phyloP scores from a whole-genome alignment of 2,329 filamentous ascomycete species.

The Stagonosporopsis chrysanthemi region DNA sequence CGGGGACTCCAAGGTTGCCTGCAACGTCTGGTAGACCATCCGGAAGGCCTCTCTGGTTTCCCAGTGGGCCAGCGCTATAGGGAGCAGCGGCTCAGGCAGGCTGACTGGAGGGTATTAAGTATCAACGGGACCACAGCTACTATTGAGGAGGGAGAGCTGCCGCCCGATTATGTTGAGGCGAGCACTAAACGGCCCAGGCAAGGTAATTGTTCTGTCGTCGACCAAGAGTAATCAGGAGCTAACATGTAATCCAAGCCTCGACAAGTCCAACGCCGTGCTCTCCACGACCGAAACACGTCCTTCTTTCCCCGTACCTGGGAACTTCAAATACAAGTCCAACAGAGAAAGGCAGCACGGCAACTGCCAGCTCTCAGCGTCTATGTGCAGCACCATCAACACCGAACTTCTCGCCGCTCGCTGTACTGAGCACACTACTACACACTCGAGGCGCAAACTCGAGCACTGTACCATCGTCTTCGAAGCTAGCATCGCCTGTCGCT shows the following conservation, averaged over 20 bases:
- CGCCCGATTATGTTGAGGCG: slow-evolving; percentile 21
- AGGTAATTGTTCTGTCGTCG: slow-evolving; percentile 1
- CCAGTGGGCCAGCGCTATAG: slow-evolving; percentile 7
- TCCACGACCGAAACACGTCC: slow-evolving; percentile 21
- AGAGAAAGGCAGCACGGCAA: slow-evolving; percentile 15
- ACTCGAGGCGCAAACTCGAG: neutral
- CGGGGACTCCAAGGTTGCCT: slow-evolving; percentile 16
- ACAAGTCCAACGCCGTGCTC: slow-evolving; percentile 7
- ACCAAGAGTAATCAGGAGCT: neutral
- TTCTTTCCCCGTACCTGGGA: slow-evolving; percentile 2
- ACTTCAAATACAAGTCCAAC: slow-evolving; percentile 12
- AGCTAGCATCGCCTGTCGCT: neutral
- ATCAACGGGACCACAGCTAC: neutral
- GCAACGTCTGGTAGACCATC: slow-evolving; percentile 14
- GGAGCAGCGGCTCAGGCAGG: slow-evolving; percentile 3
- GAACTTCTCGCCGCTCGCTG: neutral
- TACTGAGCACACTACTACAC: neutral
- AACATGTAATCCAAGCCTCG: slow-evolving; percentile 1
- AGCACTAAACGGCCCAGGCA: slow-evolving; percentile 22
- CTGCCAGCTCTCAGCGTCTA: slow-evolving; percentile 8
- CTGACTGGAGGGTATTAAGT: slow-evolving; percentile 18
- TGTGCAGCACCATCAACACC: neutral
- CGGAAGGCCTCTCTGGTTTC: slow-evolving; percentile 20
- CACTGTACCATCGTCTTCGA: neutral
- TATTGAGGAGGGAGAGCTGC: slow-evolving; percentile 1